Percentiles rank a stretch among this genome's conserved stretches.
Evolutionary conservation across 805 yeast genomes (phyloP).

Genomic region (Priceomyces haplophilus): DNA sequence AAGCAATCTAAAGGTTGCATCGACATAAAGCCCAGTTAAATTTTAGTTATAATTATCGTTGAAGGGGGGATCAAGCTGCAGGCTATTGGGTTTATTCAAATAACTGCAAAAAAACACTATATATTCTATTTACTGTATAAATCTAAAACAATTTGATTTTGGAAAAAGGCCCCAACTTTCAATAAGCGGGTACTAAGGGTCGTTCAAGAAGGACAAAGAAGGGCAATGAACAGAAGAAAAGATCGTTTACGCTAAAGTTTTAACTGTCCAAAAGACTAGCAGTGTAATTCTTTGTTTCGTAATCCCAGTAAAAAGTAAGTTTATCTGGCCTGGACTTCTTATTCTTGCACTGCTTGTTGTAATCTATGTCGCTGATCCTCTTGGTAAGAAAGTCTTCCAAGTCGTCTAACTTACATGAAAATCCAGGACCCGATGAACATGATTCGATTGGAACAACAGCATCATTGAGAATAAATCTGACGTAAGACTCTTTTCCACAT

Average conservation of each 20-base stretch:
- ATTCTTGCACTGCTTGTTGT: constrained; percentile 24
- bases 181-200: too few species aligned
- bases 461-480: constrained; percentile 39
- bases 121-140: too few species aligned
- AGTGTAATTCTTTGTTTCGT: constrained; percentile 10
- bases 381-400: constrained; percentile 27
- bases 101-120: too few species aligned
- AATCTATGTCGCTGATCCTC: constrained; percentile 26
- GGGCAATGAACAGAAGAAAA: neutral
- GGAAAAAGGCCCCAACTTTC: too few species aligned
- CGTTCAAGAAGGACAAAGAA: too few species aligned
- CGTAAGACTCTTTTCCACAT: constrained; percentile 29
- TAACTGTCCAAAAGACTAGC: constrained; percentile 9
- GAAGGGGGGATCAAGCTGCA: too few species aligned
- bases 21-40: too few species aligned
- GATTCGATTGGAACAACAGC: constrained; percentile 35
- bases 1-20: too few species aligned
- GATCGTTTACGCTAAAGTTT: neutral
- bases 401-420: constrained; percentile 37
- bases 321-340: constrained; percentile 9
- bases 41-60: too few species aligned
- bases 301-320: constrained; percentile 45
- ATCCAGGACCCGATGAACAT: constrained; percentile 41
- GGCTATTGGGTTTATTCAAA: too few species aligned
- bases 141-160: too few species aligned